phyloP scores from a whole-genome alignment of 306 rosid species.

The Quercus glauca region DNA sequence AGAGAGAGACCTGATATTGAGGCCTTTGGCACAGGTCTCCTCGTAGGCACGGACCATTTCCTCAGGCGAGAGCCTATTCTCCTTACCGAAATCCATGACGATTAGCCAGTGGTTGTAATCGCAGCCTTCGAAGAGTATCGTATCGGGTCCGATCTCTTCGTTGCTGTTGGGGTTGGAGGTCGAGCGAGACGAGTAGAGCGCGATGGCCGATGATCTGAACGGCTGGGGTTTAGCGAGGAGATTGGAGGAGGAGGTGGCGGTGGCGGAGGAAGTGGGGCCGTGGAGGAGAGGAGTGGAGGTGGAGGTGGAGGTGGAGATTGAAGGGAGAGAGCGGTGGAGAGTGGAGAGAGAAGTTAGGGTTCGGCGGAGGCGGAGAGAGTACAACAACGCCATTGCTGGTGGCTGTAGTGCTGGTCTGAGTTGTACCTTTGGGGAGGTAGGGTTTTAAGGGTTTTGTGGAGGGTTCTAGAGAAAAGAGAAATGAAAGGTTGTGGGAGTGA shows the following conservation, averaged over 20 bases:
- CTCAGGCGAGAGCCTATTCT: constrained; percentile 46
- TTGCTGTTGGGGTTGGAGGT: constrained; percentile 1
- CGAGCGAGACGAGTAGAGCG: constrained; percentile 39
- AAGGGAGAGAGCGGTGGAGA: constrained; percentile 32
- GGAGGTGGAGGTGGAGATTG: not conserved
- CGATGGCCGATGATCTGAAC: constrained; percentile 33
- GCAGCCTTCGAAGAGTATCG: constrained; percentile 82
- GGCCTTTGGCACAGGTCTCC: constrained; percentile 75
- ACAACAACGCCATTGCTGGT: constrained; percentile 48
- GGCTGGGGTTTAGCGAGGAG: constrained; percentile 30
- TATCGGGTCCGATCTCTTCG: constrained; percentile 60
- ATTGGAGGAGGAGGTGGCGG: not conserved
- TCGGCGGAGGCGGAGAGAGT: constrained; percentile 58
- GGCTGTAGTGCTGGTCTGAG: no score
- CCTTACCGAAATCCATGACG: constrained; percentile 60
- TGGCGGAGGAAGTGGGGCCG: not conserved
- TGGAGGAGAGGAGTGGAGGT: constrained; percentile 8
- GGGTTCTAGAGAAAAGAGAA: not conserved
- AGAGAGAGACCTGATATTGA: constrained; percentile 55
- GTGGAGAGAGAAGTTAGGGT: constrained; percentile 29
- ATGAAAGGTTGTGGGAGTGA: not conserved
- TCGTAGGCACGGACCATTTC: constrained; percentile 63
- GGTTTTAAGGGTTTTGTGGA: constrained; percentile 33
- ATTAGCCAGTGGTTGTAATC: constrained; percentile 88
- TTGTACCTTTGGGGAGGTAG: constrained; percentile 12